Evolutionary conservation across 2,329 filamentous ascomycete species (phyloP).

Genomic region (Bipolaris victoriae): DNA sequence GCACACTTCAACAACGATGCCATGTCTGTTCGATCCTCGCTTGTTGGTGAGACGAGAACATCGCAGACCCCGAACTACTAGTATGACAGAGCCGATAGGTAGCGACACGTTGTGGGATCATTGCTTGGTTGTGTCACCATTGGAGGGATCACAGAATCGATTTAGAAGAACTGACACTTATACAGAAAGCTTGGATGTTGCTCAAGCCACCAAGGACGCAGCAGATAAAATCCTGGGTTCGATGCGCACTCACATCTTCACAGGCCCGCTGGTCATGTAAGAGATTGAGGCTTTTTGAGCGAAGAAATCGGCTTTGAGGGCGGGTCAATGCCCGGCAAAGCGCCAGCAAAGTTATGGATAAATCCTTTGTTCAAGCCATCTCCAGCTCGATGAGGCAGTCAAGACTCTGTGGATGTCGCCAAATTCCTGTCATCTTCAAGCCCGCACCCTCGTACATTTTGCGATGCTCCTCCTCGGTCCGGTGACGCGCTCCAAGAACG

Average conservation of each 20-base stretch:
- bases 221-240: background rate
- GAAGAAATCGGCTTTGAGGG: too few relatives aligned
- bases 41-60: background rate
- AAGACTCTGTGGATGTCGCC: conserved; percentile 28
- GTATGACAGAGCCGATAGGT: background rate
- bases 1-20: background rate
- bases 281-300: background rate
- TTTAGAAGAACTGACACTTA: background rate
- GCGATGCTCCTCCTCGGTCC: conserved; percentile 30
- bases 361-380: conserved; percentile 11
- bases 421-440: conserved; percentile 26
- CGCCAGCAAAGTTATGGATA: background rate
- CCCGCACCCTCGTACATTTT: conserved; percentile 29
- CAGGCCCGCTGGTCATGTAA: background rate
- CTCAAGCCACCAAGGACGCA: background rate
- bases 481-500: conserved; percentile 29
- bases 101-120: background rate
- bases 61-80: background rate
- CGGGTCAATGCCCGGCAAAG: background rate
- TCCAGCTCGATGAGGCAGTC: conserved; percentile 35
- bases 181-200: background rate
- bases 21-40: background rate
- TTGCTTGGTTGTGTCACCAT: background rate
- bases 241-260: background rate
- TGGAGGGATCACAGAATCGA: background rate